These are phyloP conservation scores for Mesembryanthemum crystallinum DNA, from an alignment of 148 eudicot species.

Conservation along the genomic window DNA sequence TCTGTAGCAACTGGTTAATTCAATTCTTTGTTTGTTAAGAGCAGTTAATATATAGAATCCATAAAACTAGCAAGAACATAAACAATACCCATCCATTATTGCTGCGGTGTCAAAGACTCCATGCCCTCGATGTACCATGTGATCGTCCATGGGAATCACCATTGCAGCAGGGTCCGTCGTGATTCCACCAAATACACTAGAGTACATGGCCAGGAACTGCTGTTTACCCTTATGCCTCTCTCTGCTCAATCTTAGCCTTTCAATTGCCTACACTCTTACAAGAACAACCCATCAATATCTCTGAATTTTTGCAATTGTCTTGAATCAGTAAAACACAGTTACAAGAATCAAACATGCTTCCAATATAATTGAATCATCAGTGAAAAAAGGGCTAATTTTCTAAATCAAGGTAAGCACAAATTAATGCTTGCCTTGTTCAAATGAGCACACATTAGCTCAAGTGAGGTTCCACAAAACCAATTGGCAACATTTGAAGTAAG, in stretches of 20 bases:
- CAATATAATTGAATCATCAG: neutral
- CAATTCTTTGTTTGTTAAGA: neutral
- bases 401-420: neutral
- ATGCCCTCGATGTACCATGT: slow-evolving; percentile 97
- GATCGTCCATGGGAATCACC: slow-evolving; percentile 91
- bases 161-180: slow-evolving; percentile 72
- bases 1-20: too few relatives aligned
- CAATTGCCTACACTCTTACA: slow-evolving; percentile 44
- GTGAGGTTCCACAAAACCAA: too few relatives aligned
- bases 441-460: neutral
- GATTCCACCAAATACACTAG: slow-evolving; percentile 81
- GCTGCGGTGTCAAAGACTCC: slow-evolving; percentile 86
- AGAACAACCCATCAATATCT: neutral
- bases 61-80: neutral
- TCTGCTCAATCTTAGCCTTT: slow-evolving; percentile 45
- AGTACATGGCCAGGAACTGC: slow-evolving; percentile 73
- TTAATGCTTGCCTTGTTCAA: neutral
- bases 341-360: neutral
- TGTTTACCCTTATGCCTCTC: slow-evolving; percentile 49
- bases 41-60: neutral
- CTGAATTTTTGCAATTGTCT: neutral
- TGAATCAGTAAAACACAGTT: neutral
- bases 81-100: slow-evolving; percentile 59
- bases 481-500: too few relatives aligned
- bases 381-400: neutral